These are phyloP conservation scores for Polysphondylium violaceum DNA, from an alignment of 78 protist genomes.

Conservation along the genomic window DNA sequence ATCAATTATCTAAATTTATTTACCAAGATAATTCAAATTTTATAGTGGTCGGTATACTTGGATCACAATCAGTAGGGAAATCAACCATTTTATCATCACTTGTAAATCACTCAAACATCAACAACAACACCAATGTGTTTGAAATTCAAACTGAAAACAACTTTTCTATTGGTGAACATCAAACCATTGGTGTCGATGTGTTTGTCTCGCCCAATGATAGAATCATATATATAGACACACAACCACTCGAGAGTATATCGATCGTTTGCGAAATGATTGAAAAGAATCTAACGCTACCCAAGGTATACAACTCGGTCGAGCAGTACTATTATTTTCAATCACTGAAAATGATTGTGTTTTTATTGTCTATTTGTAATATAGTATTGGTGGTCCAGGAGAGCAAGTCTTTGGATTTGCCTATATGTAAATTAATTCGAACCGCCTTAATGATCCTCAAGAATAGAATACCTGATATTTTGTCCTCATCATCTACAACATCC, in stretches of 20 bases:
- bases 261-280: slow-evolving; percentile 52
- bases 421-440: slow-evolving; percentile 59
- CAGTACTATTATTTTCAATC: slow-evolving; percentile 62
- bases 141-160: slow-evolving; percentile 51
- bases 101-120: background rate
- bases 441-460: slow-evolving; percentile 50
- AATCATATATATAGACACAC: slow-evolving; percentile 60
- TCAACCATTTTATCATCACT: slow-evolving; percentile 62
- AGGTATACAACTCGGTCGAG: slow-evolving; percentile 23
- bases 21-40: slow-evolving; percentile 15
- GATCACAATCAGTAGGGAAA: slow-evolving; percentile 65
- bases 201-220: slow-evolving; percentile 31
- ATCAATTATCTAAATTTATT: background rate
- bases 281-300: slow-evolving; percentile 23
- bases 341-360: slow-evolving; percentile 33
- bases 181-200: slow-evolving; percentile 54
- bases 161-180: slow-evolving; percentile 58
- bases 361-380: slow-evolving; percentile 48
- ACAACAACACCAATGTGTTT: slow-evolving; percentile 13
- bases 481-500: background rate
- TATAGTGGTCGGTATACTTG: slow-evolving; percentile 57
- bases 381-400: slow-evolving; percentile 59
- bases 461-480: slow-evolving; percentile 39
- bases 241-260: slow-evolving; percentile 61
- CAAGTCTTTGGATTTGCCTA: slow-evolving; percentile 43